Evolutionary conservation across 148 eudicot species (phyloP).

Genomic region (Simmondsia chinensis): DNA sequence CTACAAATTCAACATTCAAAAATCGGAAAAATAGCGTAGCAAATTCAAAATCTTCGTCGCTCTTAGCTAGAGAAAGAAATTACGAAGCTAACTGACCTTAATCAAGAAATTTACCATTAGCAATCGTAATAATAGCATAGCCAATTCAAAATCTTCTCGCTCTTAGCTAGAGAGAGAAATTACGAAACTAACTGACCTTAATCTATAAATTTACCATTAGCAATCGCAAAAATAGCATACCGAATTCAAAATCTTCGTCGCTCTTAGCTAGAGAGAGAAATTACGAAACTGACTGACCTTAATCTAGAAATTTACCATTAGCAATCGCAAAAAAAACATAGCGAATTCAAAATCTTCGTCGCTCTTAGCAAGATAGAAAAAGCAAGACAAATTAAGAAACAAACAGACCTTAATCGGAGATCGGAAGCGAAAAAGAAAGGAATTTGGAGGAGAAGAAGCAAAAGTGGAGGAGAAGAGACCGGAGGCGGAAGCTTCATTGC

Average conservation of each 20-base stretch:
- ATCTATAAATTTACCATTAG: background rate
- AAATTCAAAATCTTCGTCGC: no score
- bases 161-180: background rate
- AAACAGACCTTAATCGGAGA: constrained; percentile 38
- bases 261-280: no score
- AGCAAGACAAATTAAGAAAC: background rate
- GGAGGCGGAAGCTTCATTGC: constrained; percentile 10
- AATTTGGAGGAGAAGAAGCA: constrained; percentile 24
- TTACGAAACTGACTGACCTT: no score
- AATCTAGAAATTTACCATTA: no score
- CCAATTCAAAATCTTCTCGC: background rate
- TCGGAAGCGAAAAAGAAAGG: constrained; percentile 27
- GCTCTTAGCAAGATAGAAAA: background rate
- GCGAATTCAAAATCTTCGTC: background rate
- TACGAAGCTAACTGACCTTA: constrained; percentile 31
- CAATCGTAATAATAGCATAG: background rate
- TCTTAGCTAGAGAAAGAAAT: background rate
- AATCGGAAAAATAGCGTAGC: background rate
- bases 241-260: background rate
- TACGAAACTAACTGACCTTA: constrained; percentile 31
- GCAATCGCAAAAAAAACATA: background rate
- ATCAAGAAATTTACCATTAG: background rate
- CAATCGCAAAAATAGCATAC: background rate
- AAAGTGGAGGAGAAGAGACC: constrained; percentile 30
- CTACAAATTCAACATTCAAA: no score